Evolutionary conservation across 2,329 filamentous ascomycete genomes (phyloP).

Genomic region (Leptographium lundbergii): DNA sequence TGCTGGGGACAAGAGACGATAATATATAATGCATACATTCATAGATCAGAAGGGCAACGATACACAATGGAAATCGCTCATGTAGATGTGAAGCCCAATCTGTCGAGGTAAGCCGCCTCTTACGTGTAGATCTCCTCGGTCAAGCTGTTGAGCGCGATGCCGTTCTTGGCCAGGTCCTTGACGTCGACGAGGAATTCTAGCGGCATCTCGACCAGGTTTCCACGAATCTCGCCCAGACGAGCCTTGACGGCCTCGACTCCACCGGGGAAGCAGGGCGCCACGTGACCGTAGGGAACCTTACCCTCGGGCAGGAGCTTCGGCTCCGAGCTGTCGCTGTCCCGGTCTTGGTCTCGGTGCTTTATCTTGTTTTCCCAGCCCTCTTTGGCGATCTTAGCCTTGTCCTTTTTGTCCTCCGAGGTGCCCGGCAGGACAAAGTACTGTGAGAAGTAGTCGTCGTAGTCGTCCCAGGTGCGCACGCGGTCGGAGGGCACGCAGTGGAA

Average conservation of each 20-base stretch:
- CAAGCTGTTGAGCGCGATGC: conserved; percentile 57
- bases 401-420: conserved; percentile 20
- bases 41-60: neutral
- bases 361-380: conserved; percentile 3
- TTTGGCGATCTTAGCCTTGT: conserved; percentile 25
- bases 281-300: conserved; percentile 74
- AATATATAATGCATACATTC: neutral
- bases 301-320: conserved; percentile 23
- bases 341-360: conserved; percentile 16
- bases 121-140: conserved; percentile 62
- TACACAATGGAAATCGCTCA: neutral
- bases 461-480: conserved; percentile 53
- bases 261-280: conserved; percentile 64
- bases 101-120: neutral
- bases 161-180: conserved; percentile 76
- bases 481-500: conserved; percentile 73
- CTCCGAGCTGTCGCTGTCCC: no score
- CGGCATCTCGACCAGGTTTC: conserved; percentile 79
- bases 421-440: conserved; percentile 50
- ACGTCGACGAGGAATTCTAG: conserved; percentile 71
- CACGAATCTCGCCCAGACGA: conserved; percentile 51
- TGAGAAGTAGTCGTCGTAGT: conserved; percentile 61
- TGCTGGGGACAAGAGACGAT: neutral
- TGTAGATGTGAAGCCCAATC: neutral
- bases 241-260: conserved; percentile 61